Evolutionary conservation across 257 asterid species (phyloP), one percentile per base, ranked within the genome.

Genomic region (Ligustrum vulgare): DNA sequence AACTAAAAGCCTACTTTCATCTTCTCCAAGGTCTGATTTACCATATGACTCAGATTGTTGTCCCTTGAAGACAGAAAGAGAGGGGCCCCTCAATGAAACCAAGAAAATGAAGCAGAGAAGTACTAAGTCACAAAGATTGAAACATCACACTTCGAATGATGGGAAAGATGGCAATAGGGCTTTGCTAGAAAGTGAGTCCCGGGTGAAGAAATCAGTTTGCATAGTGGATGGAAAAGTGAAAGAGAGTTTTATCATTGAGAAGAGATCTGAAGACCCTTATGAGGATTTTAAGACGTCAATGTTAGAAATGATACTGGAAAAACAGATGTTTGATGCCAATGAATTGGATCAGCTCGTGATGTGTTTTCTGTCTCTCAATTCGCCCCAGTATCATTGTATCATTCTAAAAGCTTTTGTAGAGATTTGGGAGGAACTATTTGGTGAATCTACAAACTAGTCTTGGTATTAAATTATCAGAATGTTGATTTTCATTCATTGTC

Each of bases 241-340:
- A 7, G 80, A 83, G 74, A 87, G 92, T 68, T 89, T 85, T 37
- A 89, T 89, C 2, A 82, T 90, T 81, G 82, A 84, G 87, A 93
- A 93, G 95, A 87, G 74, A 78, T 91, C 97, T 1, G 81, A 33
- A 32, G 87, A 89, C 43, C 98, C 98, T 2, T 84, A 75, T n/a
- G 80, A 89, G 72, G 98, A 93, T 86, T 93, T 93, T 88, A 93
- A 84, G 91, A 88, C 71, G 33, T 91, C 97, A 3, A 93, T 93
- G 96, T n/a, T 72, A 78, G 98, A 93, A 73, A 91, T 91, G 97
- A 88, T 89, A 68, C 4, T 86, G 73, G 96, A 89, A 79, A 91
- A 88, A 69, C 80, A 89, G 77, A 89, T 88, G 5, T 88, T 87
- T 68, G 96, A 86, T 75, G 85, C 80, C 1, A 76, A 73, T 43